A percentile compares a stretch with the other conserved stretches of the same genome.
phyloP scores from a whole-genome alignment of 371 early-diverging fungal genomes.

The Mortierella sp. region DNA sequence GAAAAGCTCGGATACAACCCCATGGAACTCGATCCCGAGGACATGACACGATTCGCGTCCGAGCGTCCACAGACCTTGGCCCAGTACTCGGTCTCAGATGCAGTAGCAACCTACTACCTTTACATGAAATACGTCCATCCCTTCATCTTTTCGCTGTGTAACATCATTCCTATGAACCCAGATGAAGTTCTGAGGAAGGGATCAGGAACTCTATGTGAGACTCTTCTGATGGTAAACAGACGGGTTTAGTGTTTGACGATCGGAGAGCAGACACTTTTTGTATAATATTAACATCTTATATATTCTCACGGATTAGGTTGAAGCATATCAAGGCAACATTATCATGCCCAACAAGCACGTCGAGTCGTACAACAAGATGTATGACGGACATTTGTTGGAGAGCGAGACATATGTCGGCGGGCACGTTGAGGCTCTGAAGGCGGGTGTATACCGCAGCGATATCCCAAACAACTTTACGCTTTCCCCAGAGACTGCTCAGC shows the following conservation, averaged over 20 bases:
- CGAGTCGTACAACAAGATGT: slow-evolving; percentile 79
- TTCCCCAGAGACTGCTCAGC: slow-evolving; percentile 73
- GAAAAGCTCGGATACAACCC: slow-evolving; percentile 99
- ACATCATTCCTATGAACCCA: slow-evolving; percentile 98
- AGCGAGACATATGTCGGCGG: slow-evolving; percentile 99
- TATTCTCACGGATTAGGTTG: slow-evolving; percentile 65
- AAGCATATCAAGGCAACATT: slow-evolving; percentile 92
- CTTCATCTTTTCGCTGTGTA: slow-evolving; percentile 99
- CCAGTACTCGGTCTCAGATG: slow-evolving; percentile 99
- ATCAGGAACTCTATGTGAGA: slow-evolving; percentile 98
- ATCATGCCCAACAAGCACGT: slow-evolving; percentile 97
- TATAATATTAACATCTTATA: no score
- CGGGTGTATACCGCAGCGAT: slow-evolving; percentile 99
- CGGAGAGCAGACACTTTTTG: no score
- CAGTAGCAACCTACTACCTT: slow-evolving; percentile 99
- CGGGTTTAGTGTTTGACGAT: no score
- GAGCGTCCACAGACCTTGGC: slow-evolving; percentile 98
- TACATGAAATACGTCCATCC: slow-evolving; percentile 99
- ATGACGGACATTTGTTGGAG: slow-evolving; percentile 94
- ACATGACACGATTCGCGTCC: slow-evolving; percentile 96
- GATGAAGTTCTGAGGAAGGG: slow-evolving; percentile 98
- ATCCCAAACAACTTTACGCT: slow-evolving; percentile 91
- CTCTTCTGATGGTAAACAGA: slow-evolving; percentile 97
- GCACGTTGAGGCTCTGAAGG: slow-evolving; percentile 98
- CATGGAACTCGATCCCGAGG: slow-evolving; percentile 99